phyloP scores from a whole-genome alignment of 2,329 filamentous ascomycete species.

The Lachnellula suecica region DNA sequence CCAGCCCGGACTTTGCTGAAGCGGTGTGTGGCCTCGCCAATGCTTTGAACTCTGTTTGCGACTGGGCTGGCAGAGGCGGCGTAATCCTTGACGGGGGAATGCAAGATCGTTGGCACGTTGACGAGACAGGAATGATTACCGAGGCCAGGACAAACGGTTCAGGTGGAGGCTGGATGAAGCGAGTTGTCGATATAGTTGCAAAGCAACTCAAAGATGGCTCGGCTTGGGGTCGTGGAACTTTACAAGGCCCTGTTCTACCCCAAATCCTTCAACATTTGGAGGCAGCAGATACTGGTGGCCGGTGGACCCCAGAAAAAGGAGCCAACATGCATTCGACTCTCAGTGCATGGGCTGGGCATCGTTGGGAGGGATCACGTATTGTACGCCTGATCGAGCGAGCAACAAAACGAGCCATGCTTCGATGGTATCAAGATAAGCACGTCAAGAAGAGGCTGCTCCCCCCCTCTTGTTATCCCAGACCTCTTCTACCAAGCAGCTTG shows the following conservation, averaged over 20 bases:
- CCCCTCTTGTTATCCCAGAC: conserved; percentile 64
- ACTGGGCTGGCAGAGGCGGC: conserved; percentile 88
- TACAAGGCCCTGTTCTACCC: conserved; percentile 56
- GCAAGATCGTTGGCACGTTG: conserved; percentile 91
- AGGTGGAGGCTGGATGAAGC: conserved; percentile 79
- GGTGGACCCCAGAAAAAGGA: conserved; percentile 35
- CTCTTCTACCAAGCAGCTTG: conserved; percentile 70
- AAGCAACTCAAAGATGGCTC: conserved; percentile 87
- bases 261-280: conserved; percentile 35
- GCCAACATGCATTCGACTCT: conserved; percentile 35
- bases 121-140: conserved; percentile 76
- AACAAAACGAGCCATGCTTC: conserved; percentile 73
- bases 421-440: conserved; percentile 86
- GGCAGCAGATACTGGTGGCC: conserved; percentile 30
- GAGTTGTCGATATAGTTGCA: conserved; percentile 86
- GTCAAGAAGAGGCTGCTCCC: conserved; percentile 57
- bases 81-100: conserved; percentile 71
- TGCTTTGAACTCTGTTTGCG: conserved; percentile 92
- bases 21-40: conserved; percentile 95
- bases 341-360: conserved; percentile 66
- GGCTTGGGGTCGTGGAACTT: conserved; percentile 74
- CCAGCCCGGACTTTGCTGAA: conserved; percentile 96
- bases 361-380: conserved; percentile 86
- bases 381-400: conserved; percentile 83
- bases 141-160: conserved; percentile 64